phyloP scores from a whole-genome alignment of 1,284 basidiomycete genomes.

The Austroboletus novae-zelandiae region DNA sequence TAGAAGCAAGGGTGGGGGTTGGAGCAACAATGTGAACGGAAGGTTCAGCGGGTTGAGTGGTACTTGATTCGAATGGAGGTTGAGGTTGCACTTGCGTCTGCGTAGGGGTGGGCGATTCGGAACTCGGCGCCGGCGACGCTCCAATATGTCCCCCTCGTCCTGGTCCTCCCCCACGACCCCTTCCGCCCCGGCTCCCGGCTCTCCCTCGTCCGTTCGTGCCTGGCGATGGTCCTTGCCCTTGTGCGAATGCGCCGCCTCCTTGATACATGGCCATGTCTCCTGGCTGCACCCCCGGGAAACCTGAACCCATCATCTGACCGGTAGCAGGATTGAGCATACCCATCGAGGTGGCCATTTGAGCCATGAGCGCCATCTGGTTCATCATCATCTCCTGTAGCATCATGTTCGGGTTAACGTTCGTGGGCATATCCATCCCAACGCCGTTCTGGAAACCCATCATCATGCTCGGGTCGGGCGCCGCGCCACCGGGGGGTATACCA shows the following conservation, averaged over 20 bases:
- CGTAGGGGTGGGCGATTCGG: conserved; percentile 23
- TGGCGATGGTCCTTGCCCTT: conserved; percentile 30
- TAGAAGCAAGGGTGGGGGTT: conserved; percentile 31
- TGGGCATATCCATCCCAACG: conserved; percentile 58
- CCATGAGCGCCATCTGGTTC: conserved; percentile 84
- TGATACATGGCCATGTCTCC: conserved; percentile 54
- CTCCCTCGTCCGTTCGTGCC: conserved; percentile 35
- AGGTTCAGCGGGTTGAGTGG: conserved; percentile 20
- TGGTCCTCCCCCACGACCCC: conserved; percentile 33
- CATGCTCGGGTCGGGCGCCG: conserved; percentile 50
- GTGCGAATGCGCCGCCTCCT: conserved; percentile 38
- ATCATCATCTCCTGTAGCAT: conserved; percentile 82
- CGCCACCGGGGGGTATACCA: conserved; percentile 38
- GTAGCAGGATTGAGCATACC: conserved; percentile 62
- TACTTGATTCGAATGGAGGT: conserved; percentile 31
- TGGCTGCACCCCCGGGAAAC: conserved; percentile 56
- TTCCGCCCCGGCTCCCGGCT: conserved; percentile 38
- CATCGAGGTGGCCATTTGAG: conserved; percentile 74
- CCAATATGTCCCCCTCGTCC: conserved; percentile 28
- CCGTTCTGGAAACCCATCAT: conserved; percentile 56
- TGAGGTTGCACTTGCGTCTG: conserved; percentile 23
- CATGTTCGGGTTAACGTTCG: conserved; percentile 52
- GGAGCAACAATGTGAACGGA: conserved; percentile 36
- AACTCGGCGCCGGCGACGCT: conserved; percentile 21
- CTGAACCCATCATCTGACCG: conserved; percentile 47